These are phyloP conservation scores for Yamadazyma jaroonii DNA, from an alignment of 1,139 yeast genomes.

Conservation along the genomic window DNA sequence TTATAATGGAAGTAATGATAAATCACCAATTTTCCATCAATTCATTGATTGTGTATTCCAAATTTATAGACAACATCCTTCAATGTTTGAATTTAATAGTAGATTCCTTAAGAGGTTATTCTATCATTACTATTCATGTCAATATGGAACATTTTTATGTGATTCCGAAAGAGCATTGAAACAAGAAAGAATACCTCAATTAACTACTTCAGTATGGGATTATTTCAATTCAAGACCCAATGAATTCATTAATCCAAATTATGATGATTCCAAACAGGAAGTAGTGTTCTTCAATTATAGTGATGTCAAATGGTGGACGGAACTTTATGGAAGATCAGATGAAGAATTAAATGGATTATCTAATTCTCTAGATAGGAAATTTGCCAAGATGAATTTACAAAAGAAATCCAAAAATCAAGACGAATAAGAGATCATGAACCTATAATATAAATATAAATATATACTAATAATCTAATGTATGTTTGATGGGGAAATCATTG, in stretches of 20 bases:
- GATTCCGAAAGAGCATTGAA: constrained; percentile 65
- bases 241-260: constrained; percentile 65
- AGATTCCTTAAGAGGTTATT: constrained; percentile 78
- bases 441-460: background rate
- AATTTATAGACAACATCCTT: constrained; percentile 66
- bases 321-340: constrained; percentile 71
- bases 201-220: constrained; percentile 89
- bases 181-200: constrained; percentile 31
- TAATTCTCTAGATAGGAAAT: constrained; percentile 41
- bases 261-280: constrained; percentile 27
- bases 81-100: constrained; percentile 81
- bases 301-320: constrained; percentile 85
- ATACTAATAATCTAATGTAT: constrained; percentile 52
- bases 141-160: constrained; percentile 85
- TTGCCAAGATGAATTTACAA: constrained; percentile 33
- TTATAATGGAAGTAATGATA: constrained; percentile 43
- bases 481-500: constrained; percentile 55
- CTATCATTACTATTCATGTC: constrained; percentile 90
- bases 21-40: constrained; percentile 92
- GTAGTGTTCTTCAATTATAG: constrained; percentile 67
- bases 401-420: background rate
- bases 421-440: background rate
- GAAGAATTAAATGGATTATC: constrained; percentile 74
- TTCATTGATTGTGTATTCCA: constrained; percentile 90
- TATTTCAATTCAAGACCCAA: constrained; percentile 72